These are phyloP conservation scores for Metarhizium guizhouense DNA, from an alignment of 2,329 filamentous ascomycete genomes.

Conservation along the genomic window DNA sequence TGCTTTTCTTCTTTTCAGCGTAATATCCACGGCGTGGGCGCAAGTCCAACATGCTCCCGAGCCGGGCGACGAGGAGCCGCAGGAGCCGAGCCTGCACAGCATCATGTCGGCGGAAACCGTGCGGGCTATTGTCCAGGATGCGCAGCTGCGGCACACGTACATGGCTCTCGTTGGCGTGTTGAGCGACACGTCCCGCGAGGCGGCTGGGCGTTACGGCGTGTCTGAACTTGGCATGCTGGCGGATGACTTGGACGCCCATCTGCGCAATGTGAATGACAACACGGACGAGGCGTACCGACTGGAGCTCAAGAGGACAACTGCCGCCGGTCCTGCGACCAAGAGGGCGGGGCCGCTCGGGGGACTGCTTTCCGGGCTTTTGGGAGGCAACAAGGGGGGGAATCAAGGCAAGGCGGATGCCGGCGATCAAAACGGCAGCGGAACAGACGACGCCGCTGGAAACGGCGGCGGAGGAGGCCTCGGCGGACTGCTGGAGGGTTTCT, in stretches of 20 bases:
- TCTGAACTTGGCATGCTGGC: constrained; percentile 7
- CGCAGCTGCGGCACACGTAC: constrained; percentile 9
- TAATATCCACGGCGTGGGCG: neutral
- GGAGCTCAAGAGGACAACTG: neutral
- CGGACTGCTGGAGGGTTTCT: neutral
- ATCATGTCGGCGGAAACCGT: neutral
- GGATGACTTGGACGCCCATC: constrained; percentile 8
- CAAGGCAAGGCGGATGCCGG: neutral
- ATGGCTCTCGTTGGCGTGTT: constrained; percentile 10
- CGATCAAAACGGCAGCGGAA: too few relatives aligned
- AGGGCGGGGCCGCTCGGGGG: neutral
- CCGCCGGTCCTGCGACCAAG: neutral
- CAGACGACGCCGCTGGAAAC: too few relatives aligned
- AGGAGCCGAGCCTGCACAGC: too few relatives aligned
- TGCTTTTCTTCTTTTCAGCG: neutral
- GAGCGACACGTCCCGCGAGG: constrained; percentile 8
- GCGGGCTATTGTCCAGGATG: neutral
- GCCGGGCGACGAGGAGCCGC: neutral
- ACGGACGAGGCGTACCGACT: constrained; percentile 6
- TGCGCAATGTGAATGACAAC: constrained; percentile 6
- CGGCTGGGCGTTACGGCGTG: constrained; percentile 5
- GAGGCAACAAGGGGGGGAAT: neutral
- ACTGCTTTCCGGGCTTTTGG: neutral
- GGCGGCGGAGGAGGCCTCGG: neutral
- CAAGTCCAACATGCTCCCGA: neutral